Percentiles rank a stretch among this genome's conserved stretches.
These are phyloP conservation scores for Mucor plumbeus DNA, from an alignment of 371 early-diverging fungal genomes.

Conservation along the genomic window DNA sequence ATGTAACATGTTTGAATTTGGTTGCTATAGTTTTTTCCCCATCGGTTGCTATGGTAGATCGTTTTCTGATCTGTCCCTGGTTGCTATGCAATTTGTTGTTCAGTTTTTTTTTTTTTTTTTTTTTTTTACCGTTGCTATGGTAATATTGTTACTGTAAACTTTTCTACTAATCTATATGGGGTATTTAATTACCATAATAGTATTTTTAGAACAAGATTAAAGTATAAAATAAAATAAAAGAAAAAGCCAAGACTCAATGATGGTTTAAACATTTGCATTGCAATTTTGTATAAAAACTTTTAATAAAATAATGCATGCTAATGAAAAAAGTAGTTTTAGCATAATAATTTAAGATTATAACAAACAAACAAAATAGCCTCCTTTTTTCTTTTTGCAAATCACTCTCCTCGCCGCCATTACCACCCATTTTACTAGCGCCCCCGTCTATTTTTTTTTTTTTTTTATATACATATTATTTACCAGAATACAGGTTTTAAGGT, in stretches of 20 bases:
- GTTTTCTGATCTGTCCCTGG: constrained; percentile 3
- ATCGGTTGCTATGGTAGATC: neutral
- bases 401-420: neutral
- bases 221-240: neutral
- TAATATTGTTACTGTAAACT: neutral
- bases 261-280: neutral
- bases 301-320: neutral
- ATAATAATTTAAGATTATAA: no score
- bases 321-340: neutral
- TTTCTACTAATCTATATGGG: neutral
- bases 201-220: constrained; percentile 1
- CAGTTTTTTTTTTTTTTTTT: neutral
- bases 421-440: neutral
- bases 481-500: constrained; percentile 10
- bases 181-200: neutral
- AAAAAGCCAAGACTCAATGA: neutral
- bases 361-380: no score
- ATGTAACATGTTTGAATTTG: no score
- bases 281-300: neutral
- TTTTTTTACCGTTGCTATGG: neutral
- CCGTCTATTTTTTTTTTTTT: neutral
- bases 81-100: neutral
- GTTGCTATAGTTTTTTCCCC: neutral
- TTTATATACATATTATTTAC: neutral
- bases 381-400: neutral